Evolutionary conservation across 352 stramenopile genomes (phyloP).

Genomic region (Pythium phragmiticola): DNA sequence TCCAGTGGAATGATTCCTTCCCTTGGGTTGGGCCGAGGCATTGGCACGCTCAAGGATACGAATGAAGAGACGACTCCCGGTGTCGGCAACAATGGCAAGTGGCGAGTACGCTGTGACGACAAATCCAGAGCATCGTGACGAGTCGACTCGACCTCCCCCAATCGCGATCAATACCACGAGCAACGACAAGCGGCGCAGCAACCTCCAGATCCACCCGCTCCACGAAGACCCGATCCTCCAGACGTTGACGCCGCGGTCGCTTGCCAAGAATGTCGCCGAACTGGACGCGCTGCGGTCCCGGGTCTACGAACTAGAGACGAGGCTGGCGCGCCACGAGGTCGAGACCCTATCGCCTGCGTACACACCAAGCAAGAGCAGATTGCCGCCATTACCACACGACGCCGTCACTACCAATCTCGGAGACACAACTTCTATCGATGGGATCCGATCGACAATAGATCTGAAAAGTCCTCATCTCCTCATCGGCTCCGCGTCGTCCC

Average conservation of each 20-base stretch:
- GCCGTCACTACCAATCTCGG: neutral
- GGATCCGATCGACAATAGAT: neutral
- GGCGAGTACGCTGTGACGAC: neutral
- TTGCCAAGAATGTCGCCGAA: constrained; percentile 58
- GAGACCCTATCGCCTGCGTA: constrained; percentile 31
- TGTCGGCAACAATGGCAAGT: neutral
- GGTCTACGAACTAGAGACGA: constrained; percentile 51
- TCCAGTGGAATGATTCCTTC: neutral
- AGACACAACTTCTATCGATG: neutral
- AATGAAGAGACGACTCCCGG: constrained; percentile 22
- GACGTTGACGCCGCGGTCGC: constrained; percentile 48
- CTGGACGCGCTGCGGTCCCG: constrained; percentile 46
- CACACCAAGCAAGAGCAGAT: constrained; percentile 37
- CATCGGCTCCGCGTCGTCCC: neutral
- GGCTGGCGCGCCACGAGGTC: constrained; percentile 52
- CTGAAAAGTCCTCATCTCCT: neutral
- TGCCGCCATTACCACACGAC: constrained; percentile 37
- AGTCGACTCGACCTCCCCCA: constrained; percentile 6
- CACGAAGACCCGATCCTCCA: constrained; percentile 41
- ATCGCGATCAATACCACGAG: constrained; percentile 14
- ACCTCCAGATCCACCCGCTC: constrained; percentile 48
- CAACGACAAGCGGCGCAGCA: constrained; percentile 19
- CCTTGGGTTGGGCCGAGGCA: neutral
- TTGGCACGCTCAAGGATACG: neutral
- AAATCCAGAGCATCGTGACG: constrained; percentile 7